Evolutionary conservation across 176 grass and related monocot species (phyloP), one percentile per base, ranked within the genome.

Genomic region (Carex pumila): DNA sequence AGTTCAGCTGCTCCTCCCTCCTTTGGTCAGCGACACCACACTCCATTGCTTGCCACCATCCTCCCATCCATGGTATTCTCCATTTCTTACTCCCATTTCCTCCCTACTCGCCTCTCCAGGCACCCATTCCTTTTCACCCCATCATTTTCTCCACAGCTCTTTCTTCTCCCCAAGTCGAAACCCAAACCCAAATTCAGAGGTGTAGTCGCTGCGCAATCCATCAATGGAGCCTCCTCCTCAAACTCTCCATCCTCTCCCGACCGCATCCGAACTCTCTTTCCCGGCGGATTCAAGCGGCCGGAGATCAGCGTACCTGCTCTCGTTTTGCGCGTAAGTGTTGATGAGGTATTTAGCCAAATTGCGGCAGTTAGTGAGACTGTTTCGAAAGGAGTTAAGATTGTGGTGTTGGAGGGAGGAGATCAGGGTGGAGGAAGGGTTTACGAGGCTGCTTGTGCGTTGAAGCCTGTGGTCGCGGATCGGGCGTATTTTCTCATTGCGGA

Each of bases 271-370:
- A 99, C 93, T 52, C 84, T 95, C 25, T 99, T 99, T 66, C 93
- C 96, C 0, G 91, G 96, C 22, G 96, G 96, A 6, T 99, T 99
- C 88, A 95, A 99, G 89, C 91, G 96, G 1, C 89, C 89, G 66
- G 93, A 99, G 93, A 86, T 99, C 36, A 84, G 54, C 72, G 83
- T 99, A 7, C 96, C 96, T 0, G 89, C 96, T 9, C 88, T 99
- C 64, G 84, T 93, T 21, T 87, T 95, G 37, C 88, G 88, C 34
- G 84, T 98, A 2, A 77, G 68, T 57, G 88, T 86, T 30, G 86
- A 86, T 56, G 93, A 99, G 85, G 88, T 72, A 64, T 71, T 93
- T 17, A 53, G 9, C 12, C 74, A 85, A 61, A 90, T 70, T 55
- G 85, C 63, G 3, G 85, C 84, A 32, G 84, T 95, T 79, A 85